Conservation (phyloP, 495 filamentous ascomycete species). For the Neurospora sp. region DNA sequence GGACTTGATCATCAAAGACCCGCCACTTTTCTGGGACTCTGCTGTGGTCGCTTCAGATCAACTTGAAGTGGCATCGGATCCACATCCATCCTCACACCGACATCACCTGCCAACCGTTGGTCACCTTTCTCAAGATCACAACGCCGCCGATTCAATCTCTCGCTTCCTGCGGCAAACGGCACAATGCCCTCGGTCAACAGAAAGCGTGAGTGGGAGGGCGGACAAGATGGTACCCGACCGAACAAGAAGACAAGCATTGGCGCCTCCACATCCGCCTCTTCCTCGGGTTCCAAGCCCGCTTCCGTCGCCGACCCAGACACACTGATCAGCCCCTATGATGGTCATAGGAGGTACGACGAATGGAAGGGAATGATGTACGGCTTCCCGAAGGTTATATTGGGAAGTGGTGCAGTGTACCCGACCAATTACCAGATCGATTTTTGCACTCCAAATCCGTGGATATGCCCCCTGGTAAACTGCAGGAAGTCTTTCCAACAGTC, state of each 20-base stretch:
- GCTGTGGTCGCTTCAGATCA: background rate
- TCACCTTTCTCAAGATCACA: background rate
- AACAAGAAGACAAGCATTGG: background rate
- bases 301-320: background rate
- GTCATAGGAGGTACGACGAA: slow-evolving; percentile 4
- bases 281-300: background rate
- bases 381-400: background rate
- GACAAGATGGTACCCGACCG: background rate
- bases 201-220: background rate
- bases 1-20: background rate
- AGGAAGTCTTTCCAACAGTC: slow-evolving; percentile 1
- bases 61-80: background rate
- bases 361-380: slow-evolving; percentile 9
- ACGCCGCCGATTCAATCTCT: background rate
- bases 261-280: background rate
- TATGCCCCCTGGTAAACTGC: slow-evolving; percentile 12
- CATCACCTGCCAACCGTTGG: background rate
- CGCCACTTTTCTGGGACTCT: background rate
- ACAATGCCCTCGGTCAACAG: background rate
- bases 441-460: slow-evolving; percentile 7
- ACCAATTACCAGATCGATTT: slow-evolving; percentile 9
- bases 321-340: slow-evolving; percentile 3
- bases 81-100: background rate
- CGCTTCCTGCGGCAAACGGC: background rate
- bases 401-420: slow-evolving; percentile 10